Evolutionary conservation across 23 red algal species (phyloP), one percentile per base, ranked within the genome.

Genomic region (Cyanidioschyzon merolae): DNA sequence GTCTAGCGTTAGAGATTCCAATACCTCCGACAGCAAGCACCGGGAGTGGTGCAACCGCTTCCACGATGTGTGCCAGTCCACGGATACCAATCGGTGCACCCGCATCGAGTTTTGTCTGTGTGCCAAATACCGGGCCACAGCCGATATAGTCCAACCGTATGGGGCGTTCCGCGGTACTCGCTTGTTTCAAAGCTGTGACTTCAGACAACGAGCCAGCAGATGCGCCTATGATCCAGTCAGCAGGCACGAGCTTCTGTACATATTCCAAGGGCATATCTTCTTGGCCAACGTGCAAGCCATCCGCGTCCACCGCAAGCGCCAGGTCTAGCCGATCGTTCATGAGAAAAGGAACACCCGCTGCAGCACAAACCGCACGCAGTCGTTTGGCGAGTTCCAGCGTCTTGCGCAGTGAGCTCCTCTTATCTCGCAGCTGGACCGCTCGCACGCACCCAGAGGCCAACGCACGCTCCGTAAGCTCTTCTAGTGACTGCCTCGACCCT

Each of bases 221-320:
- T 26, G 90, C 83, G 30, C 92, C 92, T 12, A 96, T 58, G 2
- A 96, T 79, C n/a, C 76, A 54, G 1, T 58, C 40, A 0, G 67
- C 31, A 3, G 80, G 80, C 34, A 90, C 24, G 29, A 88, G 30
- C 7, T 75, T 40, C 25, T 88, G 82, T 1, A 76, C 92, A 2
- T 38, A 50, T 34, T 37, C 39, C 58, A 77, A 45, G 27, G 87
- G 40, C 32, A 79, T 76, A 68, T 96, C 92, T 58, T 96, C 92
- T 57, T 96, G 92, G 37, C 92, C 92, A n/a, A 96, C 45, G 85
- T 96, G 92, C 24, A 96, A 85, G 59, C 92, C 92, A 50, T 96
- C 92, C 0, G 92, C 92, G 26, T 68, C 54, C 27, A 90, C 34
- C 16, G 80, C 79, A 16, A 75, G 40, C 27, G 92, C 92, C 37